A percentile compares a stretch with the other conserved stretches of the same genome.
These are phyloP conservation scores for Neurospora africana DNA, from an alignment of 495 filamentous ascomycete genomes.

Conservation along the genomic window DNA sequence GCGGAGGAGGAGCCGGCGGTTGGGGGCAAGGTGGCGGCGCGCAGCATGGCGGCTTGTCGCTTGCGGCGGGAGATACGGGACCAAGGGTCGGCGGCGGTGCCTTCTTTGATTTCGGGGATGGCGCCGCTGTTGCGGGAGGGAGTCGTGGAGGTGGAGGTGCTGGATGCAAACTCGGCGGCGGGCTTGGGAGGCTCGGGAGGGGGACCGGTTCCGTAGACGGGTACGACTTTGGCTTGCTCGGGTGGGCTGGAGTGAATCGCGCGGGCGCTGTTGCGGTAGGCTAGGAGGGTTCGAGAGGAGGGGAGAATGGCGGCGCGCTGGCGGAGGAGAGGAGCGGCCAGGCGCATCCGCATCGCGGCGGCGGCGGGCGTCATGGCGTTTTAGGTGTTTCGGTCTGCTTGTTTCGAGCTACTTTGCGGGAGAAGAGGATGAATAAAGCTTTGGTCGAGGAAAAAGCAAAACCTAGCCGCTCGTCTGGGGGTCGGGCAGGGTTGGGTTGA, in stretches of 20 bases:
- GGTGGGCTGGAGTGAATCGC: constrained; percentile 31
- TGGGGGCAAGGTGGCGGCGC: constrained; percentile 15
- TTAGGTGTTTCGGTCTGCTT: background rate
- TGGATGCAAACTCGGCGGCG: constrained; percentile 33
- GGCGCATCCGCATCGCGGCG: constrained; percentile 7
- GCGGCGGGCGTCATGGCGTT: background rate
- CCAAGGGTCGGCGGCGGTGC: constrained; percentile 21
- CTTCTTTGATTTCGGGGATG: background rate
- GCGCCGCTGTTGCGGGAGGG: background rate
- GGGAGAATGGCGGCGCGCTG: background rate
- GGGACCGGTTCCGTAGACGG: constrained; percentile 72
- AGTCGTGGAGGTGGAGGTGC: background rate
- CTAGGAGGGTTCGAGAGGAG: background rate
- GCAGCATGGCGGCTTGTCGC: constrained; percentile 42
- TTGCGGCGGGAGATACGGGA: constrained; percentile 40
- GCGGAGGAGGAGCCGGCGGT: background rate
- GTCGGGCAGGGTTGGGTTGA: background rate
- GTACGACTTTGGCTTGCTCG: constrained; percentile 39
- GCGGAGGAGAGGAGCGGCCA: constrained; percentile 5
- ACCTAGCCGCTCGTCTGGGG: background rate
- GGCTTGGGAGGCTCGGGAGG: constrained; percentile 68
- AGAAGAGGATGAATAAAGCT: background rate
- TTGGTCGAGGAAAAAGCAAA: background rate
- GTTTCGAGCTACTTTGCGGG: background rate
- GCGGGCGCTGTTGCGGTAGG: constrained; percentile 7